Base-by-base conservation (phyloP, 2,329 filamentous ascomycete genomes). In the Colletotrichum noveboracense region DNA sequence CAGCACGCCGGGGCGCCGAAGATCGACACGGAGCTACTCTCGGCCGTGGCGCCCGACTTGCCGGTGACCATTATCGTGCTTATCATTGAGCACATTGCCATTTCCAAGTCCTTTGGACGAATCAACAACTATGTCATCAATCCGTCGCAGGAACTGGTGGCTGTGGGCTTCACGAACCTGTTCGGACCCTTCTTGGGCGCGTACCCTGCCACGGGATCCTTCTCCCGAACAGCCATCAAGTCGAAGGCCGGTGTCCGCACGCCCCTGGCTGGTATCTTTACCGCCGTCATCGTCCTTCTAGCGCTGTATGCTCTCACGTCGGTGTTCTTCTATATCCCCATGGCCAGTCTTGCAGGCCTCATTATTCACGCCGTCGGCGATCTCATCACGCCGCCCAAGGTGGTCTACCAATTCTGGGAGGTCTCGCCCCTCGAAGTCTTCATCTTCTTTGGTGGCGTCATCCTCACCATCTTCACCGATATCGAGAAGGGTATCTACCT, bases 341-440 rank as follows among this genome's bases (percentile, higher is more conserved):
- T 89, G 71, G 90, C 94, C 2, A 89, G 91, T 2, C 88, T 97
- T 7, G 89, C 94, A 1, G 95, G 91, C 28, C 91, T 97, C 79
- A 96, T 97, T 79, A 96, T 97, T 77, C 95, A 97, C 83, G 95
- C 94, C 5, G 94, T 97, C 1, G 92, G 92, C 78, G 94, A 96
- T 80, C 85, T 96, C 62, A 91, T 96, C 79, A 93, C 93, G 0
- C 91, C 93, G 2, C 94, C 94, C 2, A 93, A 93, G 78, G 93
- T 91, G 0, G 88, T 96, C 3, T 95, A 94, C 84, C 92, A 93
- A 75, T 96, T 95, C 85, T 96, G 94, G 94, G 89, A 91, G 56
- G 90, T 95, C 0, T 94, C 93, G 0, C 94, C 94, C 0, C 80
- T 95, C 0, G 94, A 96, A 80, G 91, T 94, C 1, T 75, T 94